A percentile compares a stretch with the other conserved stretches of the same genome.
These are phyloP conservation scores for Kodamaea kakaduensis DNA, from an alignment of 805 yeast species.

Conservation along the genomic window DNA sequence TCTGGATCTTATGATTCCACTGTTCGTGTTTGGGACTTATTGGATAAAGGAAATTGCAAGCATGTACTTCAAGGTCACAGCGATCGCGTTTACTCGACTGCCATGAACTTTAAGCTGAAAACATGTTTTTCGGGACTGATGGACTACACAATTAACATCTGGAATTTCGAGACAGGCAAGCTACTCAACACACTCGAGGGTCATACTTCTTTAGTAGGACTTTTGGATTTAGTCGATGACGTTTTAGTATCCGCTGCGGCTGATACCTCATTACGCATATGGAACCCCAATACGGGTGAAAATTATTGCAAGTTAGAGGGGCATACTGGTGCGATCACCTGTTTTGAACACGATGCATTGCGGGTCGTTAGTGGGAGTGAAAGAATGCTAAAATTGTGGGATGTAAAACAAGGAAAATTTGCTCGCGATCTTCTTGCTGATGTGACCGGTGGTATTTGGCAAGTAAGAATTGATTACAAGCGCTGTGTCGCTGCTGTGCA, in stretches of 20 bases:
- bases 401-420: conserved; percentile 70
- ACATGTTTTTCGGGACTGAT: conserved; percentile 88
- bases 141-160: conserved; percentile 82
- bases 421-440: conserved; percentile 70
- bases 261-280: conserved; percentile 83
- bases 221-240: conserved; percentile 70
- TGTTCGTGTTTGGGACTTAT: conserved; percentile 87
- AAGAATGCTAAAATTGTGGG: conserved; percentile 83
- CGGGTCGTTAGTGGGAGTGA: conserved; percentile 87
- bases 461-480: conserved; percentile 78
- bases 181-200: conserved; percentile 72
- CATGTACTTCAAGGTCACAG: conserved; percentile 78
- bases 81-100: conserved; percentile 85
- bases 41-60: conserved; percentile 63
- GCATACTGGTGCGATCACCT: conserved; percentile 83
- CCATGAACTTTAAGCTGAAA: conserved; percentile 68
- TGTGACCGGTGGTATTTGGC: conserved; percentile 89
- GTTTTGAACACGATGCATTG: conserved; percentile 85
- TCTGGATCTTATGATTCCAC: conserved; percentile 90
- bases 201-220: conserved; percentile 86
- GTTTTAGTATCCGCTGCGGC: conserved; percentile 93
- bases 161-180: conserved; percentile 81
- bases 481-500: conserved; percentile 92
- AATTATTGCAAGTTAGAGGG: conserved; percentile 71
- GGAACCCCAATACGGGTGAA: conserved; percentile 81